These are phyloP conservation scores for Hericium rajendrae DNA, from an alignment of 768 basidiomycete species.

Conservation along the genomic window DNA sequence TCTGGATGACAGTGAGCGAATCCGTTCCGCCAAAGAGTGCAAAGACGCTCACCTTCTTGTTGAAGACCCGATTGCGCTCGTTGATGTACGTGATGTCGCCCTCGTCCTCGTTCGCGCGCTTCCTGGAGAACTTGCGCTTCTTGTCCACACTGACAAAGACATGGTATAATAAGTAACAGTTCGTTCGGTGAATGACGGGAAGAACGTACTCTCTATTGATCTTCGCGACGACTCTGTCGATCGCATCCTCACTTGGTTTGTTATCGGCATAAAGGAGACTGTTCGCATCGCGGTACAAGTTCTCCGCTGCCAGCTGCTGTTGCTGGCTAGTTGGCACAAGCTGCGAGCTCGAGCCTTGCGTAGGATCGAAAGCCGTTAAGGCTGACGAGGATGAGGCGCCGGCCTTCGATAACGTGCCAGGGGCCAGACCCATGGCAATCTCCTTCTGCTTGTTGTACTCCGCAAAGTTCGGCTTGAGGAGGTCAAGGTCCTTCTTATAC, in stretches of 20 bases:
- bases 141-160: slow-evolving; percentile 61
- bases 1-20: slow-evolving; percentile 33
- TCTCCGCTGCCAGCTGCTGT: slow-evolving; percentile 65
- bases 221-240: slow-evolving; percentile 85
- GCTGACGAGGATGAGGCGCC: slow-evolving; percentile 28
- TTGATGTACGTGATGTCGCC: slow-evolving; percentile 99
- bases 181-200: not conserved
- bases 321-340: slow-evolving; percentile 45
- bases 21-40: not conserved
- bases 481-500: slow-evolving; percentile 89
- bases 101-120: slow-evolving; percentile 83
- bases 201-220: slow-evolving; percentile 83
- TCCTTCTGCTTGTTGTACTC: slow-evolving; percentile 89
- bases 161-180: not conserved
- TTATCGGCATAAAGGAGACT: slow-evolving; percentile 89
- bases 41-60: slow-evolving; percentile 67
- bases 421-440: slow-evolving; percentile 61
- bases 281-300: slow-evolving; percentile 89
- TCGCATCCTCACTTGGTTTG: slow-evolving; percentile 92
- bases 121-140: slow-evolving; percentile 83
- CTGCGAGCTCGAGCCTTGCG: slow-evolving; percentile 19
- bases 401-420: slow-evolving; percentile 50
- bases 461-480: slow-evolving; percentile 78
- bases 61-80: slow-evolving; percentile 95
- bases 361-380: slow-evolving; percentile 39